Conservation (phyloP, 2,329 filamentous ascomycete species). For the Xylariaceae sp. region DNA sequence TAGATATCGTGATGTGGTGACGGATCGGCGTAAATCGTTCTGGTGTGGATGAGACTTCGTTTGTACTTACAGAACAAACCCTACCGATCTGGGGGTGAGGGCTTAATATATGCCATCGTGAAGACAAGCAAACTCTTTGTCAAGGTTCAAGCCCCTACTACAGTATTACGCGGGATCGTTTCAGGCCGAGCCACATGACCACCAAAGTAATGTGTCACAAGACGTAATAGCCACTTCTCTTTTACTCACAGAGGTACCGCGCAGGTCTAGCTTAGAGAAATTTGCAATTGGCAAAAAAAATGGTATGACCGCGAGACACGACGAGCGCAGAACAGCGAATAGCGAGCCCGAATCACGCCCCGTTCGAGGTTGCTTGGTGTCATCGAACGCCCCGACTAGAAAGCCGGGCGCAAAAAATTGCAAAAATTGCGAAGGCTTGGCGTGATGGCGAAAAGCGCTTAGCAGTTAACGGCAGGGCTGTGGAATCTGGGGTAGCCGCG, state of each 20-base stretch:
- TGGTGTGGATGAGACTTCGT: neutral
- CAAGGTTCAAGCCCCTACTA: constrained; percentile 19
- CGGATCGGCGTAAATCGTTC: neutral
- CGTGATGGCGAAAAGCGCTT: constrained; percentile 18
- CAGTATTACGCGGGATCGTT: constrained; percentile 17
- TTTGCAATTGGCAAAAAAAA: constrained; percentile 14
- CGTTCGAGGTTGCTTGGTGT: constrained; percentile 7
- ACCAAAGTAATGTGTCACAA: constrained; percentile 18
- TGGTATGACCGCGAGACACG: constrained; percentile 14
- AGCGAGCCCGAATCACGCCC: constrained; percentile 4
- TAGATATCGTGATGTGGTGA: neutral
- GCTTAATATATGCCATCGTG: constrained; percentile 25
- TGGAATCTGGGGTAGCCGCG: constrained; percentile 31
- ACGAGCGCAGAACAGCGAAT: constrained; percentile 3
- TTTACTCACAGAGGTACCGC: too few species aligned
- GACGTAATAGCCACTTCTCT: constrained; percentile 20
- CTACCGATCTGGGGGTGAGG: constrained; percentile 3
- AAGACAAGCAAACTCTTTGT: constrained; percentile 25
- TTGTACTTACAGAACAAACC: neutral
- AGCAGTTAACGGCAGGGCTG: constrained; percentile 28
- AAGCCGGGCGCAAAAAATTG: too few species aligned
- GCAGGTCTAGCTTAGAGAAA: constrained; percentile 13
- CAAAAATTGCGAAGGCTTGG: constrained; percentile 1
- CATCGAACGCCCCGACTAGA: neutral
- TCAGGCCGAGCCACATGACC: constrained; percentile 4